These are phyloP conservation scores for Fraxinus sp. DNA, from an alignment of 305 asterid genomes.

Conservation along the genomic window DNA sequence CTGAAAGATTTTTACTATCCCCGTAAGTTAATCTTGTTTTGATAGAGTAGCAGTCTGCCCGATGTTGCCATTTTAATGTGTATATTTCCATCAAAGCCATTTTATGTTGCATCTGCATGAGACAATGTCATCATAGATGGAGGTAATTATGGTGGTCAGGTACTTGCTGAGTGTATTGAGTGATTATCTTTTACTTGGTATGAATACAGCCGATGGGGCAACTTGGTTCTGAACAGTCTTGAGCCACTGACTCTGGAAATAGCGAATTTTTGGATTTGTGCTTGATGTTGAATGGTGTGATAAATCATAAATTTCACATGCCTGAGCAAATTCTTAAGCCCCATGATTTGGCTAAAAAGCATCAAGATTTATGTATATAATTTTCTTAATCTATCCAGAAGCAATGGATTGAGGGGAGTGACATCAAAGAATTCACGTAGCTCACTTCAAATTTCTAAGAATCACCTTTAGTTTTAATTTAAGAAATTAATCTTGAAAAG, in stretches of 20 bases:
- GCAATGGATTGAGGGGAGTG: not conserved
- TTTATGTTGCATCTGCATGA: not conserved
- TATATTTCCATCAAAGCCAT: conserved; percentile 4
- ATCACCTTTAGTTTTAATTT: not conserved
- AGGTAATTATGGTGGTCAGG: not conserved
- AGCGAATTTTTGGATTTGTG: not conserved
- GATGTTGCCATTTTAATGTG: conserved; percentile 7
- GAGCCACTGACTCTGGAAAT: not conserved
- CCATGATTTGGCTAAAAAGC: not conserved
- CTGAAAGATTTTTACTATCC: conserved; percentile 75
- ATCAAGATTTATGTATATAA: not conserved
- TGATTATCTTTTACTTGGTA: not conserved
- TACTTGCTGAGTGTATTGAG: not conserved
- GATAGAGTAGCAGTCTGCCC: not conserved
- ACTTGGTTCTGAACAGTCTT: not conserved
- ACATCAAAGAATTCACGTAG: not conserved
- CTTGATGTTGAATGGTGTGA: not conserved
- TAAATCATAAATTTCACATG: not conserved
- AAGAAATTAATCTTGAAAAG: not conserved
- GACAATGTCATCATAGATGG: not conserved
- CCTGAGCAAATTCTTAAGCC: not conserved
- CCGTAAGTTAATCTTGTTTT: conserved; percentile 56
- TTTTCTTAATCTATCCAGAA: not conserved
- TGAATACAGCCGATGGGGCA: not conserved
- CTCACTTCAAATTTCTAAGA: not conserved